Evolutionary conservation across 129 eudicot genomes (phyloP), one percentile per base, ranked within the genome.

Genomic region (Solidago caesia): DNA sequence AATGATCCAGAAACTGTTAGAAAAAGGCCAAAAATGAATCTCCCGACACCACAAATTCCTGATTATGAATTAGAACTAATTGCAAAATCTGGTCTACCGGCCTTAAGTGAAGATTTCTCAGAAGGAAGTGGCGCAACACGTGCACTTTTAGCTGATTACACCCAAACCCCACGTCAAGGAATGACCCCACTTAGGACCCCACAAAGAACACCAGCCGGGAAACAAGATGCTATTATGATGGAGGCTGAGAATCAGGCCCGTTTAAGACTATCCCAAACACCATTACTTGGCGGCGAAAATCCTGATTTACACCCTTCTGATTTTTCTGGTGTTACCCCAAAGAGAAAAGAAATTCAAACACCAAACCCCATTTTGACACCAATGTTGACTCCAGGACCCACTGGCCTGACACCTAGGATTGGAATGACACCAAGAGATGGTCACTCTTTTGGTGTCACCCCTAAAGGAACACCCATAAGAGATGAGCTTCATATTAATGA

Each of bases 261-360:
- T 67, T 79, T 95, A 75, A 87, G 91, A 75, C 84, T 88, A 41
- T 91, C 99, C 43, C 99, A 95, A 66, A 95, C 99, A 8, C 99
- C 99, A 10, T 87, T 95, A 84, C 80, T 95, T 27, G 99, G 99
- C 21, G 99, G 99, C 14, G 94, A 95, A 51, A 95, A 95, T 75
- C 99, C 99, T 0, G 91, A 91, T 68, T 81, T 95, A 78, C 94
- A 95, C 47, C 97, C 99, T 56, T 95, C 99, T 1, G 99, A 95
- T 83, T 95, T 95, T 82, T 87, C 99, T 0, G 99, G 99, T 44
- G 99, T 95, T 25, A 95, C 99, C 53, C 99, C 99, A 2, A 91
- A 87, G 87, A 91, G 78, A 80, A 89, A 72, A 76, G 97, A 95
- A 44, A 82, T 89, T 75, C 94, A 89, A 66, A 95, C 99, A 43